These are phyloP conservation scores for Dothistroma septosporum DNA, from an alignment of 2,329 filamentous ascomycete genomes.

Conservation along the genomic window DNA sequence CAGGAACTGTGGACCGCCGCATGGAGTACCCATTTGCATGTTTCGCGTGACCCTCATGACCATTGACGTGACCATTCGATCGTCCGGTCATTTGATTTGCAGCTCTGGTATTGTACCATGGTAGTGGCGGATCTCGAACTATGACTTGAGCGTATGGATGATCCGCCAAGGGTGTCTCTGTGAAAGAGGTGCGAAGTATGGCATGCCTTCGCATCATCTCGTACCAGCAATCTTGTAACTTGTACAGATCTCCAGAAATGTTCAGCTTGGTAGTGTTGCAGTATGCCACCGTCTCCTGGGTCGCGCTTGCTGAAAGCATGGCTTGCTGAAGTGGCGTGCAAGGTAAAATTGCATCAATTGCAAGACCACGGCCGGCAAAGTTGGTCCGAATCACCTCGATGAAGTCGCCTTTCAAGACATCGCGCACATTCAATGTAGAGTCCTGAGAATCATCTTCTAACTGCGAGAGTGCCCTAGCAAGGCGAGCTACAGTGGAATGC, in stretches of 20 bases:
- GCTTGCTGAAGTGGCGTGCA: constrained; percentile 86
- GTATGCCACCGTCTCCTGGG: constrained; percentile 54
- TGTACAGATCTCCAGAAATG: constrained; percentile 49
- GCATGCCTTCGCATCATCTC: constrained; percentile 62
- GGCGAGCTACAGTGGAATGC: constrained; percentile 60
- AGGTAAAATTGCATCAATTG: constrained; percentile 60
- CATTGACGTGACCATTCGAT: constrained; percentile 6
- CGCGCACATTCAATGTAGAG: background rate
- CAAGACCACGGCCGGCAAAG: constrained; percentile 4
- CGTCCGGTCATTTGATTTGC: background rate
- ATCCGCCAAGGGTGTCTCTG: constrained; percentile 56
- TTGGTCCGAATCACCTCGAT: constrained; percentile 10
- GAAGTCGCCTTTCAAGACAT: constrained; percentile 5
- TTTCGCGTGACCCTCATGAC: constrained; percentile 1
- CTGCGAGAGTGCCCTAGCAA: constrained; percentile 36
- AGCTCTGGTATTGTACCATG: constrained; percentile 36
- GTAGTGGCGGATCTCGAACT: constrained; percentile 46
- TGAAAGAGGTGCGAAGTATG: constrained; percentile 74
- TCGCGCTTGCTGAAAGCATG: constrained; percentile 64
- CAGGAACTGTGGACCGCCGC: constrained; percentile 4
- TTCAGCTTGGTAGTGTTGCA: constrained; percentile 67
- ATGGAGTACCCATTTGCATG: constrained; percentile 2
- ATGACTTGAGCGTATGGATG: constrained; percentile 71
- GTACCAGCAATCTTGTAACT: constrained; percentile 59
- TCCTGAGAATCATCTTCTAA: background rate